A percentile compares a stretch with the other conserved stretches of the same genome.
Conservation (phyloP, 805 yeast species). For the Zygosaccharomyces siamensis region DNA sequence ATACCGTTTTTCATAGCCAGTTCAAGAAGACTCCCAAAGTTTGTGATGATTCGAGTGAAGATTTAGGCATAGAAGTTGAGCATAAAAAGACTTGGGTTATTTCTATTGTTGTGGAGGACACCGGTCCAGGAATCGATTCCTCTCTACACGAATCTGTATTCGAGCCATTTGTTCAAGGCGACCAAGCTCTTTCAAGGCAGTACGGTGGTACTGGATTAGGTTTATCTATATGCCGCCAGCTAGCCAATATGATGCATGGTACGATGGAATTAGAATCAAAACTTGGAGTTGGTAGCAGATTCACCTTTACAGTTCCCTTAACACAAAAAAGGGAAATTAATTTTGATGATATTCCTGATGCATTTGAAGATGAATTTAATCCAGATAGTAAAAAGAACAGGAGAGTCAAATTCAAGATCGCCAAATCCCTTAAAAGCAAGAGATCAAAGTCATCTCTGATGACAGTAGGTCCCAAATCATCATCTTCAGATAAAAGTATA, state of each 20-base stretch:
- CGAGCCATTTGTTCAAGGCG: slow-evolving; percentile 97
- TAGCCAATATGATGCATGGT: slow-evolving; percentile 89
- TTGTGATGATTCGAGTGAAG: slow-evolving; percentile 24
- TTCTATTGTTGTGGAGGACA: slow-evolving; percentile 68
- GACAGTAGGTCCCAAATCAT: slow-evolving; percentile 6
- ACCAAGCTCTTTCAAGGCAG: slow-evolving; percentile 83
- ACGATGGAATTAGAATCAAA: slow-evolving; percentile 67
- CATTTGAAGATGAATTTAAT: slow-evolving; percentile 67
- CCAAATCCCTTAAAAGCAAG: slow-evolving; percentile 21
- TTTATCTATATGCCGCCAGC: slow-evolving; percentile 79
- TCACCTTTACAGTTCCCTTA: slow-evolving; percentile 73
- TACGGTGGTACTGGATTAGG: slow-evolving; percentile 97
- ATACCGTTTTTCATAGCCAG: slow-evolving; percentile 42
- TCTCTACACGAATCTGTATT: slow-evolving; percentile 78
- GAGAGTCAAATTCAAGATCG: slow-evolving; percentile 37
- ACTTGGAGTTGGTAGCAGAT: slow-evolving; percentile 79
- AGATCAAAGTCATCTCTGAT: slow-evolving; percentile 21
- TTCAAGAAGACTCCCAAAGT: slow-evolving; percentile 30
- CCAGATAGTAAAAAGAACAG: slow-evolving; percentile 48
- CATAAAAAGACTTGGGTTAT: slow-evolving; percentile 37
- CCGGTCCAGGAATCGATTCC: slow-evolving; percentile 92
- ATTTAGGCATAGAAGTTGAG: slow-evolving; percentile 23
- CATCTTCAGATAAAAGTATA: slow-evolving; percentile 7
- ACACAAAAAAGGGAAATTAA: slow-evolving; percentile 44
- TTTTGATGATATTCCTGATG: slow-evolving; percentile 33